Evolutionary conservation across 768 basidiomycete genomes (phyloP).

Genomic region (Pisolithus sp.): DNA sequence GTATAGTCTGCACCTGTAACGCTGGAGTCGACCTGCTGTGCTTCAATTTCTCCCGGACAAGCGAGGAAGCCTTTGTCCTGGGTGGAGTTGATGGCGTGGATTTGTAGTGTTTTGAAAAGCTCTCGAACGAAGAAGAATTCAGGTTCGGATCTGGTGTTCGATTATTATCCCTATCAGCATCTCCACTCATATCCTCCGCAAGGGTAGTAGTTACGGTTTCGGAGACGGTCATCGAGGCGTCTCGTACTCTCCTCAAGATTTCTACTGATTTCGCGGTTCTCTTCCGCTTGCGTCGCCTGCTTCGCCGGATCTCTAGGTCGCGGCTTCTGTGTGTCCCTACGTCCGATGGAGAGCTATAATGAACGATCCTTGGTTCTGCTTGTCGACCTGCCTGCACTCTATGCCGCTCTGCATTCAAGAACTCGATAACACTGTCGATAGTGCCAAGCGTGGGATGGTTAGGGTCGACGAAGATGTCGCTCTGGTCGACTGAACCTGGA

Average conservation of each 20-base stretch:
- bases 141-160: conserved; percentile 14
- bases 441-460: conserved; percentile 64
- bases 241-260: conserved; percentile 19
- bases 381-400: conserved; percentile 41
- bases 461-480: conserved; percentile 21
- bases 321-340: conserved; percentile 31
- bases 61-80: conserved; percentile 13
- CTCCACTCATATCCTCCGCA: conserved; percentile 19
- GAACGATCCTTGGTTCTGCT: conserved; percentile 21
- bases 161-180: conserved; percentile 20
- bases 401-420: conserved; percentile 65
- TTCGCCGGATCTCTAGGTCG: conserved; percentile 34
- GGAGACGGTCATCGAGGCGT: conserved; percentile 15
- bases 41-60: conserved; percentile 25
- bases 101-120: conserved; percentile 11
- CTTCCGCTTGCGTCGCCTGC: conserved; percentile 35
- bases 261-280: conserved; percentile 25
- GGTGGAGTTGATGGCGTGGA: conserved; percentile 28
- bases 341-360: conserved; percentile 32
- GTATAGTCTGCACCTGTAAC: conserved; percentile 34
- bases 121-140: conserved; percentile 24
- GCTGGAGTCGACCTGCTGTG: conserved; percentile 44
- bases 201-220: conserved; percentile 15
- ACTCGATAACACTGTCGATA: conserved; percentile 68
- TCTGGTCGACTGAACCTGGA: conserved; percentile 18